Base-by-base conservation (phyloP, 768 basidiomycete genomes). In the Kwoniella heveanensis region DNA sequence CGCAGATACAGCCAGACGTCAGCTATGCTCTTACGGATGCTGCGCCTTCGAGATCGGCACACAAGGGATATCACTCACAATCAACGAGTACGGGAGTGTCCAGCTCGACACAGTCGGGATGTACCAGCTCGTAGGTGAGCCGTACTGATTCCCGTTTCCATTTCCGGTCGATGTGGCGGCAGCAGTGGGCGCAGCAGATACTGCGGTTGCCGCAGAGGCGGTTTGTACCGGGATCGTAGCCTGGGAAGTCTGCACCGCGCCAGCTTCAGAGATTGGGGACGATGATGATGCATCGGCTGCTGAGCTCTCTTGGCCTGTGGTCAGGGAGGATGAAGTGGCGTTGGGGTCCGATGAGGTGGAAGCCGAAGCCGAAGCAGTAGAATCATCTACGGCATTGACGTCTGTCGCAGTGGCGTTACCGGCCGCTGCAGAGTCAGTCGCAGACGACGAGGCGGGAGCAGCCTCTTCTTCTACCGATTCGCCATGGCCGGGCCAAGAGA, bases 401-500 rank as follows among this genome's bases (percentile, higher is more conserved):
- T 44, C 39, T 10, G 39, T 44, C 39, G 39, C 39, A 17, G 39
- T 44, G 39, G 39, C 17, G 17, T 3, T 44, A 17, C 10, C 39
- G 17, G 6, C 19, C 4, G 39, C 39, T 3, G 39, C 39, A 9
- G 39, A 44, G 39, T 44, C 39, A 17, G 39, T 57, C n/a, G n/a
- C n/a, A 17, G 55, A 19, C 22, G 55, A 25, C 1, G 39, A 6
- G 2, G 46, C 17, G 12, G 56, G 15, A n/a, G 46, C 19, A 27
- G 56, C 6, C 39, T 10, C 9, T 3, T 44, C 39, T 44, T 44
- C 39, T 7, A 22, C 48, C 5, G 48, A 49, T 49, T 26, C 48
- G 17, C 21, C 48, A 22, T 49, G 48, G 10, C 48, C 48, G 8
- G 39, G 22, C 48, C 48, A 49, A 8, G 21, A 48, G 21, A 66